These are phyloP conservation scores for Sutorius australiensis DNA, from an alignment of 768 basidiomycete species.

Conservation along the genomic window DNA sequence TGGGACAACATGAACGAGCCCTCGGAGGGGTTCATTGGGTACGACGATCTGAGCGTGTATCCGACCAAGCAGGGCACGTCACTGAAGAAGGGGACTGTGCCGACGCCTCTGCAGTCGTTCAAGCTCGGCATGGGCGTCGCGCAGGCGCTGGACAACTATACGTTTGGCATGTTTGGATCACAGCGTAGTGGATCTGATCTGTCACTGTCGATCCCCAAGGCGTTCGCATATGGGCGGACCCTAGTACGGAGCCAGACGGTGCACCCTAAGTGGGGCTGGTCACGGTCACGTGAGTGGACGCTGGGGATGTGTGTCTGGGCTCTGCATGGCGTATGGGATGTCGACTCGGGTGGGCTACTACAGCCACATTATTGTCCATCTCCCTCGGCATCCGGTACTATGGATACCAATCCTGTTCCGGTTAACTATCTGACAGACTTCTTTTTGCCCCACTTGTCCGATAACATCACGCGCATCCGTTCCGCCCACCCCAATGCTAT, in stretches of 20 bases:
- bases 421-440: slow-evolving; percentile 75
- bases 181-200: slow-evolving; percentile 61
- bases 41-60: slow-evolving; percentile 61
- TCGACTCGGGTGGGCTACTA: slow-evolving; percentile 61
- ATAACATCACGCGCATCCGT: slow-evolving; percentile 57
- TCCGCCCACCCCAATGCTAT: slow-evolving; percentile 75
- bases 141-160: slow-evolving; percentile 79
- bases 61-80: slow-evolving; percentile 66
- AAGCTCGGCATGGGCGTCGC: slow-evolving; percentile 84
- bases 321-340: slow-evolving; percentile 85
- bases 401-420: slow-evolving; percentile 22
- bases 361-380: slow-evolving; percentile 72
- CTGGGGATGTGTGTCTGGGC: slow-evolving; percentile 86
- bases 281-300: slow-evolving; percentile 64
- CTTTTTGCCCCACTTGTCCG: slow-evolving; percentile 69
- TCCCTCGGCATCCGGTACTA: not conserved
- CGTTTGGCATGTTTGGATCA: slow-evolving; percentile 79
- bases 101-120: slow-evolving; percentile 81
- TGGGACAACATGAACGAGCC: slow-evolving; percentile 99
- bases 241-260: slow-evolving; percentile 47
- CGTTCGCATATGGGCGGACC: slow-evolving; percentile 69
- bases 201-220: slow-evolving; percentile 87
- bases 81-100: slow-evolving; percentile 82
- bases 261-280: slow-evolving; percentile 81
- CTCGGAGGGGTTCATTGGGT: slow-evolving; percentile 68